A percentile compares a stretch with the other conserved stretches of the same genome.
phyloP scores from a whole-genome alignment of 2,329 filamentous ascomycete species.

The Plectosphaerella cucumerina region DNA sequence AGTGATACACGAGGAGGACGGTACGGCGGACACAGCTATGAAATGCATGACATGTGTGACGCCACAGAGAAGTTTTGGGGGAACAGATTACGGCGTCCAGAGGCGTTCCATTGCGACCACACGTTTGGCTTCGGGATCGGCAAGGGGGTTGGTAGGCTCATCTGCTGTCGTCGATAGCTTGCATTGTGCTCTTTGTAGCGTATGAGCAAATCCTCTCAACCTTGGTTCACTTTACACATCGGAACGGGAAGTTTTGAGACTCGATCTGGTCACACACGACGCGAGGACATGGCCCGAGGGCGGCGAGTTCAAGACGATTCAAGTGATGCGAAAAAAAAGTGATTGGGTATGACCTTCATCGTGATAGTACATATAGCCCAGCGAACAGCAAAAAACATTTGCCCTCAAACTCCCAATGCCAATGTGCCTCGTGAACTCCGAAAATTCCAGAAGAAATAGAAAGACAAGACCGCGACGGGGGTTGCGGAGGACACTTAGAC shows the following conservation, averaged over 20 bases:
- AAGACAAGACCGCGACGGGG: too few relatives aligned
- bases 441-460: slow-evolving; percentile 1
- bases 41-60: not conserved
- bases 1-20: not conserved
- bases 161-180: not conserved
- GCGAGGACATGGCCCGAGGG: too few relatives aligned
- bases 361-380: slow-evolving; percentile 3
- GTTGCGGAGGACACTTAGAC: too few relatives aligned
- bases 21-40: not conserved
- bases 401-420: slow-evolving; percentile 5
- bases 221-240: not conserved
- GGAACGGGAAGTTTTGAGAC: not conserved
- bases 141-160: not conserved
- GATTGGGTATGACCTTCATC: slow-evolving; percentile 5
- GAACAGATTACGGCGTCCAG: slow-evolving; percentile 3
- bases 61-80: not conserved
- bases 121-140: not conserved
- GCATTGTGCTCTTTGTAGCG: slow-evolving; percentile 1
- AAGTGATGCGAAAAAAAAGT: not conserved
- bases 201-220: not conserved
- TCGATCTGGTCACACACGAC: too few relatives aligned
- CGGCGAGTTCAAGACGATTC: too few relatives aligned
- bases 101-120: slow-evolving; percentile 2
- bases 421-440: slow-evolving; percentile 2
- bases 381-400: not conserved